A percentile compares a stretch with the other conserved stretches of the same genome.
phyloP scores from a whole-genome alignment of 441 rosid species.

The Gossypium gossypioides region DNA sequence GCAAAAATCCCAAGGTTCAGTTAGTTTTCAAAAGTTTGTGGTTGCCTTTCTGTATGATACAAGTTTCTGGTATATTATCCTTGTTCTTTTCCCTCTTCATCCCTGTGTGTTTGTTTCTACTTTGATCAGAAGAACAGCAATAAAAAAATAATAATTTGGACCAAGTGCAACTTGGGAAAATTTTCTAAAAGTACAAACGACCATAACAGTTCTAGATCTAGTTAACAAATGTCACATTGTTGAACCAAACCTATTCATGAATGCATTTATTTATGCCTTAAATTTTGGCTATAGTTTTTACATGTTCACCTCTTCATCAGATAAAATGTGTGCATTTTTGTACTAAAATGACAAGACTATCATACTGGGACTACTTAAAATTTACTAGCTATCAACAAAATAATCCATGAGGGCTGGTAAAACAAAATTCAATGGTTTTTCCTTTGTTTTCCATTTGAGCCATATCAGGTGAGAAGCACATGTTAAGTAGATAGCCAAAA shows the following conservation, averaged over 20 bases:
- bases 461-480: not conserved
- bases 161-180: not conserved
- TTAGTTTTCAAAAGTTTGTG: not conserved
- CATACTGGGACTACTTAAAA: not conserved
- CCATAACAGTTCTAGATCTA: not conserved
- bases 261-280: not conserved
- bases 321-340: not conserved
- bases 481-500: not conserved
- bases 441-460: not conserved
- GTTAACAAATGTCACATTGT: not conserved
- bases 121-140: not conserved
- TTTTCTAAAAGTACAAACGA: not conserved
- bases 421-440: not conserved
- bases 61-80: not conserved
- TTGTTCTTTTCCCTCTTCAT: not conserved
- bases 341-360: not conserved
- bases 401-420: not conserved
- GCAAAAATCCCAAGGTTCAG: not conserved
- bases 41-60: not conserved
- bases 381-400: not conserved
- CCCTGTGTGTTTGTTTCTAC: not conserved
- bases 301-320: not conserved
- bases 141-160: not conserved
- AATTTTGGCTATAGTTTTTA: not conserved
- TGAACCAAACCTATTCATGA: not conserved